Base-by-base conservation (phyloP, 768 basidiomycete species). In the Candolleomyces eurysporus region DNA sequence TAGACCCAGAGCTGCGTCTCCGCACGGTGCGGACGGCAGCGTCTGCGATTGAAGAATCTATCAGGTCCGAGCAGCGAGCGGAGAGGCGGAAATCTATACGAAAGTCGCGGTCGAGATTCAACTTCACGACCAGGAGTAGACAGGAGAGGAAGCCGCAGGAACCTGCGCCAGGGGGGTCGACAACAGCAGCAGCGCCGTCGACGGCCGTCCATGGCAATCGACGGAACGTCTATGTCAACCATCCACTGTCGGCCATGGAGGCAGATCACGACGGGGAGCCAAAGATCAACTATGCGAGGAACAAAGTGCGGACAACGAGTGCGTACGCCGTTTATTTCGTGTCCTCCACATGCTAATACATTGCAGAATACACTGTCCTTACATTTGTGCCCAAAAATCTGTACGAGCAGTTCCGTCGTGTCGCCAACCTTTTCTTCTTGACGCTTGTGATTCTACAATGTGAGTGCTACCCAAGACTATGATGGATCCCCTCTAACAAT, bases 281-380 rank as follows among this genome's bases (percentile, higher is more conserved):
- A 0, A 75, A 83, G 57, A 85, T 76, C 43, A 83, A 85, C n/a
- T 98, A 95, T 74, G 84, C 85, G 32, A 79, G 96, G 68, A 98
- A 97, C 72, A 98, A 97, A 83, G 94, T 98, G 64, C 82, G 90
- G 69, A 97, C 96, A 45, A 91, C 90, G 65, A 96, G 93, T 94
- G 73, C 77, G 91, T 85, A 13, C 60, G 31, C 48, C 51, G 46
- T 21, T 43, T 53, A 31, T 57, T 6, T 36, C 40, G 42, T 13
- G 9, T 1, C 16, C n/a, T 26, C 13, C 4, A 21, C n/a, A 21
- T 57, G 50, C 57, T 45, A 63, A 63, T 58, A 56, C 26, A 1
- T 2, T 26, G 8, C 69, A 94, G 93, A 96, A 75, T 98, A 98
- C 75, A 96, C 94, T 30, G 72, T 92, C 52, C 53, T 97, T 54